phyloP scores from a whole-genome alignment of 1,284 basidiomycete genomes.

The Mycena sp. region DNA sequence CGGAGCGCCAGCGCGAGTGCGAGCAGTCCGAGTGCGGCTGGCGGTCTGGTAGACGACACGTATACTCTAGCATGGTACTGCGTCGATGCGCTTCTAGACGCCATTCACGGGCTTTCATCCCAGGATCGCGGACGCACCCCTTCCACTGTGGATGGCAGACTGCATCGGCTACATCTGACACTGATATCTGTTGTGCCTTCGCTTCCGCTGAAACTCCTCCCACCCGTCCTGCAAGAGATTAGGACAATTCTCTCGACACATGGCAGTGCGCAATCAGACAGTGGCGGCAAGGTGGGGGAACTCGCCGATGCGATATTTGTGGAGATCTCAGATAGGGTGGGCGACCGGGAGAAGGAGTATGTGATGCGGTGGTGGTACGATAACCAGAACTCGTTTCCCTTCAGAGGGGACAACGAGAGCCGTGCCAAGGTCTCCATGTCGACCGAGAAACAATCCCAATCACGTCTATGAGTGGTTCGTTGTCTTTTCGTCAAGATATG shows the following conservation, averaged over 20 bases:
- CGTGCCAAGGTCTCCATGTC: neutral
- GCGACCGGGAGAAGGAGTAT: slow-evolving; percentile 72
- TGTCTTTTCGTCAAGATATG: too few relatives aligned
- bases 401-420: neutral
- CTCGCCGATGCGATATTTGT: slow-evolving; percentile 64
- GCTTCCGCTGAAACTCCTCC: slow-evolving; percentile 62
- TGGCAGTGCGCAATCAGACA: slow-evolving; percentile 21
- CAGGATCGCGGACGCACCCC: slow-evolving; percentile 20
- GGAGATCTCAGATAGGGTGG: slow-evolving; percentile 68
- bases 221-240: slow-evolving; percentile 60
- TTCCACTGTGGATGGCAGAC: slow-evolving; percentile 40
- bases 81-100: slow-evolving; percentile 59
- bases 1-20: slow-evolving; percentile 57
- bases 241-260: slow-evolving; percentile 44
- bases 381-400: slow-evolving; percentile 20
- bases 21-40: slow-evolving; percentile 31
- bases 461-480: slow-evolving; percentile 5
- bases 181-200: slow-evolving; percentile 69
- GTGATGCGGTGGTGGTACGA: slow-evolving; percentile 76
- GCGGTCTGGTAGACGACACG: slow-evolving; percentile 27
- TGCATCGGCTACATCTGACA: slow-evolving; percentile 64
- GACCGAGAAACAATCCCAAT: neutral
- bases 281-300: slow-evolving; percentile 49
- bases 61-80: slow-evolving; percentile 68
- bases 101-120: slow-evolving; percentile 44